These are phyloP conservation scores for Salix suchowensis DNA, from an alignment of 345 rosid species.

Conservation along the genomic window DNA sequence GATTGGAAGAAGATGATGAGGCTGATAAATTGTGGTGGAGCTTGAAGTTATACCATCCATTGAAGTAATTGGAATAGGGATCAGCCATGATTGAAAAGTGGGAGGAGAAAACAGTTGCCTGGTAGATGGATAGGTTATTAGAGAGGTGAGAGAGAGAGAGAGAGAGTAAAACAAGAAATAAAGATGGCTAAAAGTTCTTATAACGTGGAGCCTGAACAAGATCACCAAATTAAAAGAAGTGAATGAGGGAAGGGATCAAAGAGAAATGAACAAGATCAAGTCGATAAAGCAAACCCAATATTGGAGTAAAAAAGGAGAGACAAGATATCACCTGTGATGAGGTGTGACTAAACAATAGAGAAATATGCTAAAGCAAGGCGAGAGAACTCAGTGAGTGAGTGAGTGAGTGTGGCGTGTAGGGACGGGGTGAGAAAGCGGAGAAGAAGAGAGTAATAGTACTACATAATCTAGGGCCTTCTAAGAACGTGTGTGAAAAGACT, in stretches of 20 bases:
- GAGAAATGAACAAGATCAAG: slow-evolving; percentile 8
- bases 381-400: slow-evolving; percentile 2
- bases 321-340: slow-evolving; percentile 44
- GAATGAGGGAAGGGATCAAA: slow-evolving; percentile 1
- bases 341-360: slow-evolving; percentile 45
- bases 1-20: slow-evolving; percentile 29
- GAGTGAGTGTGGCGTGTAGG: not conserved
- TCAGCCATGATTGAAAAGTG: slow-evolving; percentile 48
- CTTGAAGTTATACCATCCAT: slow-evolving; percentile 45
- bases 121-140: slow-evolving; percentile 21
- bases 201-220: slow-evolving; percentile 22
- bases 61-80: slow-evolving; percentile 50
- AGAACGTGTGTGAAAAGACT: slow-evolving; percentile 36
- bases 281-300: slow-evolving; percentile 25
- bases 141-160: slow-evolving; percentile 27
- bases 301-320: slow-evolving; percentile 37
- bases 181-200: slow-evolving; percentile 15
- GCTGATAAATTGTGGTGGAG: slow-evolving; percentile 38
- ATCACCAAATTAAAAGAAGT: slow-evolving; percentile 23
- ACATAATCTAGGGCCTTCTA: slow-evolving; percentile 54
- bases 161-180: slow-evolving; percentile 6
- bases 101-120: slow-evolving; percentile 11
- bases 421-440: slow-evolving; percentile 14
- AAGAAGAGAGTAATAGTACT: not conserved
- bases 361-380: slow-evolving; percentile 30